Conservation (phyloP, 306 rosid species). For the Sechiopsis laciniata region DNA sequence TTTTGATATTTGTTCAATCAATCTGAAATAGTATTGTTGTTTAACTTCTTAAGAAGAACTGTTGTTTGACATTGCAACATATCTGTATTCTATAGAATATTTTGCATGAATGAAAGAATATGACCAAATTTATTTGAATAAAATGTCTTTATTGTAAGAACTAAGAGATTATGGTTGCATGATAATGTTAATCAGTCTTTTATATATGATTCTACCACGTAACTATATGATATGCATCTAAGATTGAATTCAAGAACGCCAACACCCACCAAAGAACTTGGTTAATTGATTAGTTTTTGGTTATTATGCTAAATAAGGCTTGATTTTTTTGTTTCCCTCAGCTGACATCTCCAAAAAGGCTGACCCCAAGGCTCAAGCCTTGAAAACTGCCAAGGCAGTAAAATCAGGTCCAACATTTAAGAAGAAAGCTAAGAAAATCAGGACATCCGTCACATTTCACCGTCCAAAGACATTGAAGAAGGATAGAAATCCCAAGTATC, state of each 20-base stretch:
- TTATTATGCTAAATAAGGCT: too few relatives aligned
- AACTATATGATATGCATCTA: background rate
- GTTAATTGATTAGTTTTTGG: background rate
- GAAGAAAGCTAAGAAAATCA: conserved; percentile 77
- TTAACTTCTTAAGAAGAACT: too few relatives aligned
- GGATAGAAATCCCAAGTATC: conserved; percentile 70
- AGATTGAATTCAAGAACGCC: background rate
- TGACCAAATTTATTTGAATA: background rate
- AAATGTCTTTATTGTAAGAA: background rate
- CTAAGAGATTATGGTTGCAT: background rate
- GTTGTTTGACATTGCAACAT: background rate
- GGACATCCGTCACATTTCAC: conserved; percentile 81
- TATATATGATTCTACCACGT: background rate
- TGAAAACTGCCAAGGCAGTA: conserved; percentile 88
- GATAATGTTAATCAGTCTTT: background rate
- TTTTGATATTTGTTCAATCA: background rate
- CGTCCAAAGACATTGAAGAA: conserved; percentile 73
- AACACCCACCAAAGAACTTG: background rate
- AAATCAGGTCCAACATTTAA: conserved; percentile 62
- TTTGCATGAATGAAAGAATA: background rate
- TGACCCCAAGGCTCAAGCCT: conserved; percentile 79
- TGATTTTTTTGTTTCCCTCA: conserved; percentile 18
- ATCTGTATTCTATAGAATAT: background rate
- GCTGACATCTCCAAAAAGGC: conserved; percentile 51
- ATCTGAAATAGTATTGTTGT: background rate